These are phyloP conservation scores for Debaryomyces robertsiae DNA, from an alignment of 1,139 yeast species.

Conservation along the genomic window DNA sequence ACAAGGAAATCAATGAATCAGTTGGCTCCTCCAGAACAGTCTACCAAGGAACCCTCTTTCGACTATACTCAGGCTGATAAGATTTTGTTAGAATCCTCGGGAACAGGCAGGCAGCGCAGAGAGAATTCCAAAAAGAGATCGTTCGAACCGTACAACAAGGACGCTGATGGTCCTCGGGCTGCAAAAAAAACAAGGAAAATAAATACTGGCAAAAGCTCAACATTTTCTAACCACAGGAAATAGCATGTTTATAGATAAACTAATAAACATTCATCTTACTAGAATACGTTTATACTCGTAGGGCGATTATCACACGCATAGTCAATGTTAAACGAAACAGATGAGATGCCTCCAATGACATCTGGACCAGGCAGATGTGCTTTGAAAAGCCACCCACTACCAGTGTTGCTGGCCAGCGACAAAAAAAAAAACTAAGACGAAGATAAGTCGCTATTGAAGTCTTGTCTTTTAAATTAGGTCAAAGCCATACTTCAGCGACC, in stretches of 20 bases:
- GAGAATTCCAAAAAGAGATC: constrained; percentile 44
- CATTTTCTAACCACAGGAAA: constrained; percentile 34
- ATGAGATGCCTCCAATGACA: too few relatives aligned
- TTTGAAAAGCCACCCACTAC: too few relatives aligned
- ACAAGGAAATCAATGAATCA: constrained; percentile 11
- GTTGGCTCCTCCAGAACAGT: constrained; percentile 6
- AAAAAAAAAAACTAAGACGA: too few relatives aligned
- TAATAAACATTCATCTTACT: too few relatives aligned
- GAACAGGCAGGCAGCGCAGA: constrained; percentile 15
- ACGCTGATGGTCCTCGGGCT: constrained; percentile 52
- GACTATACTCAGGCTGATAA: constrained; percentile 55
- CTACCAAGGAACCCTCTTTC: constrained; percentile 26
- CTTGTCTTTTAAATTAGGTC: too few relatives aligned
- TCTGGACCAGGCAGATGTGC: too few relatives aligned
- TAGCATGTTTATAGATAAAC: background rate
- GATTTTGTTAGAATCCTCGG: constrained; percentile 37
- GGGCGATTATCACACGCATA: too few relatives aligned
- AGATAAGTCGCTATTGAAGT: too few relatives aligned
- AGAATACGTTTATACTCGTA: too few relatives aligned
- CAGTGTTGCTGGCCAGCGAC: too few relatives aligned
- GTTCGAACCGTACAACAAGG: constrained; percentile 62
- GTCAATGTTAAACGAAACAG: too few relatives aligned
- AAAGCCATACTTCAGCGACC: too few relatives aligned
- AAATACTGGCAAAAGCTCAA: constrained; percentile 50
- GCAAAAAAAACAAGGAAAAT: constrained; percentile 46